A percentile compares a stretch with the other conserved stretches of the same genome.
Conservation (phyloP, 495 filamentous ascomycete species). For the Aspergillus ellipticus region DNA sequence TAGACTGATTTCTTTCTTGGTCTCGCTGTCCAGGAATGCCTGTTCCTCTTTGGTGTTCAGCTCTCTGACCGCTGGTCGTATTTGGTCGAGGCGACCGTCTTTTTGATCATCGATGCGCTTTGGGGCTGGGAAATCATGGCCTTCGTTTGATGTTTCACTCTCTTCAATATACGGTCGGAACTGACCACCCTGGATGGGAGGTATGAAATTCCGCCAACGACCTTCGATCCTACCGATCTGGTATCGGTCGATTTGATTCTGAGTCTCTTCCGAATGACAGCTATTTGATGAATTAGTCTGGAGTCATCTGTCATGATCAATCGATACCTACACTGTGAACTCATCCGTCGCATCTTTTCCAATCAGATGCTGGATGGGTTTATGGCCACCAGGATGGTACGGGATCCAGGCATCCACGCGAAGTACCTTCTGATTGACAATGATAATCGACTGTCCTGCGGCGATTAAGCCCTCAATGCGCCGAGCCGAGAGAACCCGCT, state of each 20-base stretch:
- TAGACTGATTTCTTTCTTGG: slow-evolving; percentile 62
- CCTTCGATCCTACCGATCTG: slow-evolving; percentile 73
- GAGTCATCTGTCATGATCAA: neutral
- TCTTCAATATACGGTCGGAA: slow-evolving; percentile 38
- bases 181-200: slow-evolving; percentile 77
- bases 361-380: slow-evolving; percentile 82
- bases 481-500: slow-evolving; percentile 47
- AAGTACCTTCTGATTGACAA: slow-evolving; percentile 70
- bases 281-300: slow-evolving; percentile 5
- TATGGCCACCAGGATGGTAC: slow-evolving; percentile 82
- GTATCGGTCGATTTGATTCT: slow-evolving; percentile 64
- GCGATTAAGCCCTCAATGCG: slow-evolving; percentile 78
- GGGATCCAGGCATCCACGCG: slow-evolving; percentile 76
- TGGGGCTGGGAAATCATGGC: slow-evolving; percentile 44
- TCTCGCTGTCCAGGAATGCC: slow-evolving; percentile 59
- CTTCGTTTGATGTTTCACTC: neutral
- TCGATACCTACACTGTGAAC: slow-evolving; percentile 51
- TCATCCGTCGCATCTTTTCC: slow-evolving; percentile 84
- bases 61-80: neutral
- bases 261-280: slow-evolving; percentile 70
- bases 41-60: neutral
- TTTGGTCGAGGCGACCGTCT: neutral
- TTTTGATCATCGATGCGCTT: too few species aligned
- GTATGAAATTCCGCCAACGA: slow-evolving; percentile 73
- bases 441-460: slow-evolving; percentile 65